Conservation (phyloP, 768 basidiomycete genomes). For the Phlebiopsis gigantea region DNA sequence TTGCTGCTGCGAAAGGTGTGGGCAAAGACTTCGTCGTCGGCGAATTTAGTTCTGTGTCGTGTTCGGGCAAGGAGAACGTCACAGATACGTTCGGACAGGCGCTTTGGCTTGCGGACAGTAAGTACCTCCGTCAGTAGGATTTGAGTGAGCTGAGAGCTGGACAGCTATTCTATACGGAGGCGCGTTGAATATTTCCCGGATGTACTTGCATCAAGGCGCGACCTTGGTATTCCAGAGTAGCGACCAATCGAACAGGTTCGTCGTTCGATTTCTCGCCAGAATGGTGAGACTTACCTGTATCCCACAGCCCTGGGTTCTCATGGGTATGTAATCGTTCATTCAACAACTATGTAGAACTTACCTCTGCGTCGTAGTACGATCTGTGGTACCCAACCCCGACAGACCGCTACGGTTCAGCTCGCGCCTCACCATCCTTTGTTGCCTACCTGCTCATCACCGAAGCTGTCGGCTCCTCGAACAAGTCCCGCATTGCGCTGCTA, state of each 20-base stretch:
- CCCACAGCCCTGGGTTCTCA: constrained; percentile 21
- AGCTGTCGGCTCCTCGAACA: constrained; percentile 22
- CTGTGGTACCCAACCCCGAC: constrained; percentile 27
- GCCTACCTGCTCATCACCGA: constrained; percentile 30
- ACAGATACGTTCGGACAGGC: constrained; percentile 31
- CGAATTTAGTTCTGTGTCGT: constrained; percentile 25
- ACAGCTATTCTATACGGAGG: constrained; percentile 25
- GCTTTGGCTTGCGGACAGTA: constrained; percentile 28
- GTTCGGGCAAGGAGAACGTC: constrained; percentile 31
- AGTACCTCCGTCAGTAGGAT: constrained; percentile 7
- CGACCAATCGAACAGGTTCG: constrained; percentile 25
- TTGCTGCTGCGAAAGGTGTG: constrained; percentile 21
- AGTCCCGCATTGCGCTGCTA: constrained; percentile 21
- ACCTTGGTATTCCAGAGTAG: constrained; percentile 29
- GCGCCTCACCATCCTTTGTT: constrained; percentile 27
- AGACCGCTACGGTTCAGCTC: constrained; percentile 22
- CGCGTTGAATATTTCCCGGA: constrained; percentile 24
- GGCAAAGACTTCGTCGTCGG: constrained; percentile 27
- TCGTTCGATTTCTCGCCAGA: not conserved
- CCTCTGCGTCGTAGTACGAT: constrained; percentile 23
- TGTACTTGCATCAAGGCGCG: constrained; percentile 32
- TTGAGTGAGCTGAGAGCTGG: constrained; percentile 4
- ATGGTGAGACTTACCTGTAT: not conserved
- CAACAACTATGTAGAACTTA: not conserved
- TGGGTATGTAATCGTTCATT: constrained; percentile 15